Conservation (phyloP, 768 basidiomycete species). For the Suillus hirtellus region DNA sequence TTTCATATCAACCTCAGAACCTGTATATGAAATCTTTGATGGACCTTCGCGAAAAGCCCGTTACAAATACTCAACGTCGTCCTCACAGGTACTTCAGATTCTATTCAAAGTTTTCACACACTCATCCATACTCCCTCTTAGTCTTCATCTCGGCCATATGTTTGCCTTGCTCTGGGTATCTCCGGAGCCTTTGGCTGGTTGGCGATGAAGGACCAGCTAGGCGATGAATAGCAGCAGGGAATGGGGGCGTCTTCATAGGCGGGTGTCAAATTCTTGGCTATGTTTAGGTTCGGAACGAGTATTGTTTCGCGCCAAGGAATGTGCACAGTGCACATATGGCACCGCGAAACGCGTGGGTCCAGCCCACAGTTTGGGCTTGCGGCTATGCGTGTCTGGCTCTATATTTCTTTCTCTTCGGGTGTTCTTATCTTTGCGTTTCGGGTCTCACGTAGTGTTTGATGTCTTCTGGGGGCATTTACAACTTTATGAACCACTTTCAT, state of each 20-base stretch:
- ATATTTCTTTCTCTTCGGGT: background rate
- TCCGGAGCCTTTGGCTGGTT: constrained; percentile 26
- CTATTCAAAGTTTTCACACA: background rate
- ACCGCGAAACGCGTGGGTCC: no score
- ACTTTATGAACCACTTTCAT: background rate
- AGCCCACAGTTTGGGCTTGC: background rate
- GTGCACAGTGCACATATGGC: no score
- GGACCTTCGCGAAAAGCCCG: constrained; percentile 42
- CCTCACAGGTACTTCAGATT: constrained; percentile 19
- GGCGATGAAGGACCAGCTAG: constrained; percentile 6
- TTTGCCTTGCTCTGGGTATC: constrained; percentile 18
- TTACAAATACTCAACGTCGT: constrained; percentile 17
- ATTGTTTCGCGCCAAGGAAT: background rate
- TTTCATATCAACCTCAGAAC: constrained; percentile 30
- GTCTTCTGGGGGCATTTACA: no score
- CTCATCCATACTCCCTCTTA: background rate
- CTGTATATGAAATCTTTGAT: constrained; percentile 42
- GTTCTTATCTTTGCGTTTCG: background rate
- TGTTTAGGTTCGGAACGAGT: background rate
- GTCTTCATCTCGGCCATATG: constrained; percentile 12
- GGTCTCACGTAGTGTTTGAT: background rate
- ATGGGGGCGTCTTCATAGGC: background rate
- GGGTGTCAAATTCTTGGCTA: background rate
- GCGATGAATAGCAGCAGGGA: background rate
- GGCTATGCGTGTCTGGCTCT: background rate